These are phyloP conservation scores for Lentinula novae-zelandiae DNA, from an alignment of 1,284 basidiomycete genomes.

Conservation along the genomic window DNA sequence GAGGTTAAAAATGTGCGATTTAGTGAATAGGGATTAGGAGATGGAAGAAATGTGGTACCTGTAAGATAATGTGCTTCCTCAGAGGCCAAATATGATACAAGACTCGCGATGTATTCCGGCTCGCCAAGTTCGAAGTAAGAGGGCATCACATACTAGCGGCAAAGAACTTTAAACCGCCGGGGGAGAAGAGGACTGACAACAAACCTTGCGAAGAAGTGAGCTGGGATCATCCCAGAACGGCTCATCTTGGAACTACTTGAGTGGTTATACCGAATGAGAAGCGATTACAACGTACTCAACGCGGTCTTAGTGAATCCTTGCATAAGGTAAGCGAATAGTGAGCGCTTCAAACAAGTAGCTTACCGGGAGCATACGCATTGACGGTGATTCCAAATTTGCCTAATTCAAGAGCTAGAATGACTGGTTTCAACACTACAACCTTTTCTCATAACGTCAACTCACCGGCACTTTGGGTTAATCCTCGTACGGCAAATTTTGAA, in stretches of 20 bases:
- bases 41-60: slow-evolving; percentile 10
- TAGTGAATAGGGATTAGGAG: neutral
- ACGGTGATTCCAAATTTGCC: slow-evolving; percentile 6
- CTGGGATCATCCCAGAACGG: neutral
- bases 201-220: neutral
- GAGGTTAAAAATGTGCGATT: neutral
- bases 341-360: neutral
- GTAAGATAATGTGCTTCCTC: slow-evolving; percentile 22
- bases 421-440: neutral
- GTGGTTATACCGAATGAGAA: neutral
- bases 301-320: neutral
- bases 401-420: slow-evolving; percentile 7
- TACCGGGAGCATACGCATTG: slow-evolving; percentile 10
- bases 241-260: neutral
- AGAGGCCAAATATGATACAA: slow-evolving; percentile 25
- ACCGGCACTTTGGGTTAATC: slow-evolving; percentile 13
- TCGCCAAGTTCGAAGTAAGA: slow-evolving; percentile 13
- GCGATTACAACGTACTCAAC: neutral
- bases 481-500: slow-evolving; percentile 11
- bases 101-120: slow-evolving; percentile 22
- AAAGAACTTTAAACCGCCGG: neutral
- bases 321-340: neutral
- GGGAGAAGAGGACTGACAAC: neutral
- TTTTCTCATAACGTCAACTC: neutral
- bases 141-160: neutral